Conservation (phyloP, 164 flowering plant species). For the Vitis amurensis region DNA sequence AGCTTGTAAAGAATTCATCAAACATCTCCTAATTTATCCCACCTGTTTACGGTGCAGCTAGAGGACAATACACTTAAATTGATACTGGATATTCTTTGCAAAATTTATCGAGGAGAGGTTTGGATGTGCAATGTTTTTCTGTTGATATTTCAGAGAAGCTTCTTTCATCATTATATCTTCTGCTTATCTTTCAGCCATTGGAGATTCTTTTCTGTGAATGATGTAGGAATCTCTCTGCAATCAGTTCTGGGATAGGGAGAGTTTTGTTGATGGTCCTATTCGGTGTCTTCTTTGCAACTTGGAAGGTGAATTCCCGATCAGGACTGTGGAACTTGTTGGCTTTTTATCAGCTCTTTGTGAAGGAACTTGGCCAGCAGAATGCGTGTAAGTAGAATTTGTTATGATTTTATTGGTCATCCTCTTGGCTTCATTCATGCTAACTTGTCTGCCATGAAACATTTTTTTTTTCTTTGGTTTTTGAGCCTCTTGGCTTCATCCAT, state of each 20-base stretch:
- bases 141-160: no score
- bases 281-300: conserved; percentile 79
- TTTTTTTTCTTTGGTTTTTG: no score
- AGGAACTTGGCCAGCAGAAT: conserved; percentile 95
- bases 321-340: conserved; percentile 60
- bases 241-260: conserved; percentile 91
- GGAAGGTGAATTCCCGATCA: conserved; percentile 83
- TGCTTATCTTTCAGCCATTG: conserved; percentile 1
- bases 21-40: conserved; percentile 11
- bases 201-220: conserved; percentile 10
- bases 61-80: conserved; percentile 64
- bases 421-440: not conserved
- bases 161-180: conserved; percentile 4
- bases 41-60: conserved; percentile 44
- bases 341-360: conserved; percentile 83
- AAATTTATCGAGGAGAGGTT: conserved; percentile 88
- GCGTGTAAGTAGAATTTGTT: conserved; percentile 65
- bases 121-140: conserved; percentile 19
- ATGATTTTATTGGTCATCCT: not conserved
- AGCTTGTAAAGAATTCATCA: not conserved
- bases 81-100: conserved; percentile 76
- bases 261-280: conserved; percentile 90
- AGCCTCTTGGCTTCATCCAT: no score
- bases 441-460: no score
- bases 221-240: conserved; percentile 89